A percentile compares a stretch with the other conserved stretches of the same genome.
Conservation (phyloP, 2,329 filamentous ascomycete genomes). For the Colletotrichum graminicola region DNA sequence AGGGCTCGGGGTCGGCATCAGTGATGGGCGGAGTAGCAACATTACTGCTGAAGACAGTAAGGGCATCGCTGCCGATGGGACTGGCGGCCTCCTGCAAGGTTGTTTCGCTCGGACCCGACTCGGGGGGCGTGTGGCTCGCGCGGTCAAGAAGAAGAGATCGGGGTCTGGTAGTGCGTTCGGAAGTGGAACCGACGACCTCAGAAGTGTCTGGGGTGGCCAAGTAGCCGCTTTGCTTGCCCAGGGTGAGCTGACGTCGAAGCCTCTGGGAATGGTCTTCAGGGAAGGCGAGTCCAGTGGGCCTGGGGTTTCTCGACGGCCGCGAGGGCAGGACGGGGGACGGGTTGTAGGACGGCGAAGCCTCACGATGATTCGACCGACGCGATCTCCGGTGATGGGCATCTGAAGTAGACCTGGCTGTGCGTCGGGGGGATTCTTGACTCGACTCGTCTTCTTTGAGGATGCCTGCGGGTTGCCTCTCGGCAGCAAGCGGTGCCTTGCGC, state of each 20-base stretch:
- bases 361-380: slow-evolving; percentile 50
- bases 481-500: slow-evolving; percentile 34
- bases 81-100: slow-evolving; percentile 52
- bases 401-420: slow-evolving; percentile 45
- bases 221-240: slow-evolving; percentile 49
- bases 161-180: slow-evolving; percentile 55
- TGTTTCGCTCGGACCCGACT: slow-evolving; percentile 57
- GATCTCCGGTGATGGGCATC: slow-evolving; percentile 50
- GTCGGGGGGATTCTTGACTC: slow-evolving; percentile 46
- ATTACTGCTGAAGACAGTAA: slow-evolving; percentile 72
- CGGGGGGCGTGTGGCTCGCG: slow-evolving; percentile 59
- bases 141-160: slow-evolving; percentile 58
- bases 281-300: slow-evolving; percentile 41
- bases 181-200: slow-evolving; percentile 52
- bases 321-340: slow-evolving; percentile 48
- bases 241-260: slow-evolving; percentile 54
- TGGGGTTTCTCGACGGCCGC: slow-evolving; percentile 26
- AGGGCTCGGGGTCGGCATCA: slow-evolving; percentile 76
- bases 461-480: slow-evolving; percentile 30
- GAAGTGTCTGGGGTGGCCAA: slow-evolving; percentile 71
- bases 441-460: slow-evolving; percentile 48
- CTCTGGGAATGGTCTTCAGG: slow-evolving; percentile 53
- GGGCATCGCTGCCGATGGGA: slow-evolving; percentile 66
- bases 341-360: slow-evolving; percentile 51
- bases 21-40: slow-evolving; percentile 82